These are phyloP conservation scores for Kuraishia piskuri DNA, from an alignment of 805 yeast genomes.

Conservation along the genomic window DNA sequence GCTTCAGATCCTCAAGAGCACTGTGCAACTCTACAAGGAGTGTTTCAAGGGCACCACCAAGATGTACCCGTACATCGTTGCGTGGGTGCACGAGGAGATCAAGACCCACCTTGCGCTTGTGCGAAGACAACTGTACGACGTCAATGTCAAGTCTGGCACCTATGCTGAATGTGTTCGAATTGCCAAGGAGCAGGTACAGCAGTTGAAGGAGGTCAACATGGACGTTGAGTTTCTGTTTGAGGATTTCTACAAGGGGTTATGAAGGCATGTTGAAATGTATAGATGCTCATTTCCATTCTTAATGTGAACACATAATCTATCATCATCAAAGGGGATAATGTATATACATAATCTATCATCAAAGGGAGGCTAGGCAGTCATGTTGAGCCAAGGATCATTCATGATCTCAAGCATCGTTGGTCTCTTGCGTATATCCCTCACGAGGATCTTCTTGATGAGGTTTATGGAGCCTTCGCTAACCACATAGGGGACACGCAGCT, in stretches of 20 bases:
- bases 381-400: conserved; percentile 59
- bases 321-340: not conserved
- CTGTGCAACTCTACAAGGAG: conserved; percentile 44
- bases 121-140: conserved; percentile 59
- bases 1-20: conserved; percentile 50
- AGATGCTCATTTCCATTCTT: not conserved
- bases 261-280: not conserved
- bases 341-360: not conserved
- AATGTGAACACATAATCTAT: not conserved
- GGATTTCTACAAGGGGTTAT: conserved; percentile 14
- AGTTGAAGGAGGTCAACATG: conserved; percentile 57
- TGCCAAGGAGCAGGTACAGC: conserved; percentile 48
- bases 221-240: conserved; percentile 67
- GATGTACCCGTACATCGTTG: conserved; percentile 40
- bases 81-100: conserved; percentile 67
- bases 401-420: conserved; percentile 68
- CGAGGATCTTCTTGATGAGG: conserved; percentile 57
- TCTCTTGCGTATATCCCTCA: conserved; percentile 56
- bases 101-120: conserved; percentile 50
- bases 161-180: conserved; percentile 48
- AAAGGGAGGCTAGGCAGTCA: not conserved
- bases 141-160: conserved; percentile 40
- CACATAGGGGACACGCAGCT: conserved; percentile 59
- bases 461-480: conserved; percentile 52
- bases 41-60: conserved; percentile 32